Base-by-base conservation (phyloP, 208 protist species). In the Endotrypanum monterogeii region DNA sequence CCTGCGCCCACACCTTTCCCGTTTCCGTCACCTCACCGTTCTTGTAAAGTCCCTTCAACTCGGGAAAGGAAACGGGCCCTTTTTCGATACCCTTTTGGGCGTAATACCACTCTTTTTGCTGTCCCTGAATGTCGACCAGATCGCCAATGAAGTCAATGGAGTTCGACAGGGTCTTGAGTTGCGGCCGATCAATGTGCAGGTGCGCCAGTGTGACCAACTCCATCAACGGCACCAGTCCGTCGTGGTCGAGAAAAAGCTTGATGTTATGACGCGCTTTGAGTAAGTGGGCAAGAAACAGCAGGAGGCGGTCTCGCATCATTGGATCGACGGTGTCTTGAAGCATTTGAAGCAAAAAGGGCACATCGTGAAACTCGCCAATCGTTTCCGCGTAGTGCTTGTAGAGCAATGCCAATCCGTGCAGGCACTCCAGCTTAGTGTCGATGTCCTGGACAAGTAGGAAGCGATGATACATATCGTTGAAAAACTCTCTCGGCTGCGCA, bases 1-100 rank as follows among this genome's bases (percentile, higher is more conserved):
- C 97, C 78, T 98, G 95, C 7, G 98, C 98, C 96, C 98, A 99
- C 60, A 97, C 92, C 79, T 92, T 96, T 3, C 85, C 97, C 32
- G 87, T 86, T 41, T 79, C 78, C 9, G 80, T 58, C 20, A 98
- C 68, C 41, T 88, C 81, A 23, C 74, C 81, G 1, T 73, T 60
- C 16, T 73, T 73, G 69, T 92, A 92, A 14, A 96, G 76, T 48
- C 85, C 70, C 57, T 89, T 87, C 32, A 96, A 78, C 70, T 86
- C 70, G 0, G 80, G 76, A 60, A 90, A 96, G 2, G 88, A 93
- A 0, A 98, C 87, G 0, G 96, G 93, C 37, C 76, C 87, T 3
- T 73, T 67, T 69, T 83, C 78, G 67, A 52, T 46, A 23, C 73
- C 62, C 46, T 74, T 76, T 39, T 67, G 76, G 4, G 72, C 77